Evolutionary conservation across 2,329 filamentous ascomycete genomes (phyloP), one percentile per base, ranked within the genome.

Genomic region (Mycosphaerella sp.): DNA sequence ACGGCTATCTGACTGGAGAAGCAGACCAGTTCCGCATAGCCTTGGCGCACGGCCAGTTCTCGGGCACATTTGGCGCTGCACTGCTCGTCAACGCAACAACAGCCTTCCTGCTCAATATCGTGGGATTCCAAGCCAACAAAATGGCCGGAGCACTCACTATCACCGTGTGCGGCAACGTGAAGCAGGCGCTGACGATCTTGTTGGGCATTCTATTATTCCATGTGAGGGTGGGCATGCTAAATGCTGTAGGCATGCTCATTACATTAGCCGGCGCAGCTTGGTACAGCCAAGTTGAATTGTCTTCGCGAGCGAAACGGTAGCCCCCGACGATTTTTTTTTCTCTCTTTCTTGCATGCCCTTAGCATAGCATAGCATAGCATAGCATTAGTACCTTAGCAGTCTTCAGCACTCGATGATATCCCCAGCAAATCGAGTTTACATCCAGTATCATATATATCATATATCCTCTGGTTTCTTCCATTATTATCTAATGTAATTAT

Each of bases 1-100:
- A 58, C 40, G 58, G 51, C 34, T 52, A 53, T 44, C 40, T 59
- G 17, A 56, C 49, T 32, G 57, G 57, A 32, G 57, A 59, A 50
- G 49, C 49, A 13, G 45, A 50, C 28, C 41, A 53, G 16, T 52
- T 59, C 43, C 49, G 47, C 13, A 46, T 34, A 16, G 48, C 55
- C 5, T 56, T 45, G 16, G 34, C 44, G 18, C 21, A 45, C 18
- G 52, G 52, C 13, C 41, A 53, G 30, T 54, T 59, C 71, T 81
- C 57, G 78, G 83, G 62, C 72, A 82, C 21, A 71, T 83, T 40
- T 71, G 79, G 61, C 75, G 79, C 64, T 79, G 83, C 77, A 55
- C 59, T 51, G 57, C 62, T 32, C 59, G 52, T 53, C 44, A 70
- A 70, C 53, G 65, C 64, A 17, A 30, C 62, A 40, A 62, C 66